These are phyloP conservation scores for Nakazawaea ernobii DNA, from an alignment of 805 yeast genomes.

Conservation along the genomic window DNA sequence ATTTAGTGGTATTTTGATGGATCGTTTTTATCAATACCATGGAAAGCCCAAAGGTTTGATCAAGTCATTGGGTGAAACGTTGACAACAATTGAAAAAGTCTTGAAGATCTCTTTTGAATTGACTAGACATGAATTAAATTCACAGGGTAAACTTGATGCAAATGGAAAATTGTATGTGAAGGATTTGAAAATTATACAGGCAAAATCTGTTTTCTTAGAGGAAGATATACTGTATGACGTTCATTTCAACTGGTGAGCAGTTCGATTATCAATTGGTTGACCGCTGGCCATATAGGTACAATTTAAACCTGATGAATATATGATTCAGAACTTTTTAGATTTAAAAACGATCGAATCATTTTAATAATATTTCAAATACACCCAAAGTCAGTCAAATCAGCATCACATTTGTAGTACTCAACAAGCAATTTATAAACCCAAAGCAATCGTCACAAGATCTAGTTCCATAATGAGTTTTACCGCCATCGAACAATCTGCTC, in stretches of 20 bases:
- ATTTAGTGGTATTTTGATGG: constrained; percentile 56
- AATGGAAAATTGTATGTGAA: constrained; percentile 27
- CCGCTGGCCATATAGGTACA: neutral
- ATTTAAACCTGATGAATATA: neutral
- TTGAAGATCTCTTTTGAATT: constrained; percentile 32
- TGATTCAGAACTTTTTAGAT: too few relatives aligned
- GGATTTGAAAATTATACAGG: constrained; percentile 39
- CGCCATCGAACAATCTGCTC: too few relatives aligned
- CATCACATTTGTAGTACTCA: too few relatives aligned
- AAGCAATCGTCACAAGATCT: too few relatives aligned
- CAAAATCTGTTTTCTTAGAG: constrained; percentile 24
- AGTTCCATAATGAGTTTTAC: too few relatives aligned
- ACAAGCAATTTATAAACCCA: too few relatives aligned
- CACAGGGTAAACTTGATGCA: constrained; percentile 4
- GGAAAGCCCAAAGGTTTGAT: constrained; percentile 17
- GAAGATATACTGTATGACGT: constrained; percentile 1
- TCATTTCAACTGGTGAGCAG: neutral
- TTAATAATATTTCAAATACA: too few relatives aligned
- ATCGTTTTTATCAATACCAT: constrained; percentile 32
- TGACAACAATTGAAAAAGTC: constrained; percentile 35
- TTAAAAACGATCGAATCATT: too few relatives aligned
- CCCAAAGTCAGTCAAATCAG: too few relatives aligned
- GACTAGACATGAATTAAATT: neutral
- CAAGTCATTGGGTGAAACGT: constrained; percentile 32
- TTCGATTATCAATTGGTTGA: too few relatives aligned